phyloP scores from a whole-genome alignment of 2,329 filamentous ascomycete genomes.

The Fusarium secorum region DNA sequence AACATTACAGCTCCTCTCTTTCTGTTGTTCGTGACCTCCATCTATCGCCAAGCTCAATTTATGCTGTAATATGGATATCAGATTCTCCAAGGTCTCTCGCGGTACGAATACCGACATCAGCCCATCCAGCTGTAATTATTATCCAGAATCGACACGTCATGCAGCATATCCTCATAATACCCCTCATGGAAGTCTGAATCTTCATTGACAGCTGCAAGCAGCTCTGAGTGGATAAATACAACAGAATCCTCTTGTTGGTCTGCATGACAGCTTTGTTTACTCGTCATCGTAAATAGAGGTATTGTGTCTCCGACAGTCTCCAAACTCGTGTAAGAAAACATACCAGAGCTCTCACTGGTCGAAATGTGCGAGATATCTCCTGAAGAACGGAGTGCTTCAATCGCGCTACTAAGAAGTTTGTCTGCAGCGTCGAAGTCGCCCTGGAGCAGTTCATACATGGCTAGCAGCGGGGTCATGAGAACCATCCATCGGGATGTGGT shows the following conservation, averaged over 20 bases:
- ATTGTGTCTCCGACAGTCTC: not conserved
- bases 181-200: not conserved
- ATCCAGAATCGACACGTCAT: too few species aligned
- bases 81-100: not conserved
- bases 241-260: not conserved
- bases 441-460: not conserved
- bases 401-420: not conserved
- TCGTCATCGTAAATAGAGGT: not conserved
- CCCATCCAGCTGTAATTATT: not conserved
- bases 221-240: not conserved
- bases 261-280: not conserved
- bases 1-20: too few species aligned
- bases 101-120: not conserved
- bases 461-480: not conserved
- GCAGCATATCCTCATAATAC: not conserved
- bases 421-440: not conserved
- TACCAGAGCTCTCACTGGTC: too few species aligned
- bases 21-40: not conserved
- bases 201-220: not conserved
- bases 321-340: not conserved
- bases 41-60: not conserved
- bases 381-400: not conserved
- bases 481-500: not conserved
- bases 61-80: not conserved
- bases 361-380: not conserved